These are phyloP conservation scores for Calonectria honghensis DNA, from an alignment of 2,329 filamentous ascomycete genomes.

Conservation along the genomic window DNA sequence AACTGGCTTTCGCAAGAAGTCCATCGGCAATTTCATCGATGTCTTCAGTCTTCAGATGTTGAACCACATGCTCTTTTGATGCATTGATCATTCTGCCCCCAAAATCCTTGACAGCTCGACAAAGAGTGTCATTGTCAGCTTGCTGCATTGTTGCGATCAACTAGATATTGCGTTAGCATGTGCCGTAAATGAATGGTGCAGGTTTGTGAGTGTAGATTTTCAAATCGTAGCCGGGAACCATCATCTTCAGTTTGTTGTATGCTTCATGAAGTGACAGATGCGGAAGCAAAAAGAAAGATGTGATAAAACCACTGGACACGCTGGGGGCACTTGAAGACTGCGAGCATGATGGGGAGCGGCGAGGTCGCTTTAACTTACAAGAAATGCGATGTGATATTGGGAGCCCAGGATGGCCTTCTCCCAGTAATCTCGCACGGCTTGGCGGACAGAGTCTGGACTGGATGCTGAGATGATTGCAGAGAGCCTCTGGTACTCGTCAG, in stretches of 20 bases:
- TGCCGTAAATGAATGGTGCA: background rate
- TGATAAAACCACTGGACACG: background rate
- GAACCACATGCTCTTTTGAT: conserved; percentile 64
- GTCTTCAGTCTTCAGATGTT: conserved; percentile 62
- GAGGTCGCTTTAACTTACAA: conserved; percentile 63
- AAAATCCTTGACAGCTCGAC: conserved; percentile 65
- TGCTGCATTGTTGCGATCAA: conserved; percentile 70
- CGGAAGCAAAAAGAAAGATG: background rate
- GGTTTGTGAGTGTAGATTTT: conserved; percentile 21
- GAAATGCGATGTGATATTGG: conserved; percentile 71
- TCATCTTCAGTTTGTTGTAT: background rate
- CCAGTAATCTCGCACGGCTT: conserved; percentile 70
- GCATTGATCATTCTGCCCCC: conserved; percentile 65
- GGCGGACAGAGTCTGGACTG: conserved; percentile 67
- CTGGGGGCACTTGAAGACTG: background rate
- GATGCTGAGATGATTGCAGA: conserved; percentile 61
- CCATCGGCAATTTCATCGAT: conserved; percentile 67
- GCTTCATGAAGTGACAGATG: background rate
- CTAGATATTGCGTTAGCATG: conserved; percentile 59
- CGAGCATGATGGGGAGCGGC: background rate
- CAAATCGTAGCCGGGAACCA: too few relatives aligned
- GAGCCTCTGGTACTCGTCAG: conserved; percentile 51
- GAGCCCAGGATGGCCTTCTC: conserved; percentile 70
- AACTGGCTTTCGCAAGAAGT: conserved; percentile 68
- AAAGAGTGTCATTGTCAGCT: conserved; percentile 61